Conservation (phyloP, 1,284 basidiomycete genomes). For the Pholiota adiposa region DNA sequence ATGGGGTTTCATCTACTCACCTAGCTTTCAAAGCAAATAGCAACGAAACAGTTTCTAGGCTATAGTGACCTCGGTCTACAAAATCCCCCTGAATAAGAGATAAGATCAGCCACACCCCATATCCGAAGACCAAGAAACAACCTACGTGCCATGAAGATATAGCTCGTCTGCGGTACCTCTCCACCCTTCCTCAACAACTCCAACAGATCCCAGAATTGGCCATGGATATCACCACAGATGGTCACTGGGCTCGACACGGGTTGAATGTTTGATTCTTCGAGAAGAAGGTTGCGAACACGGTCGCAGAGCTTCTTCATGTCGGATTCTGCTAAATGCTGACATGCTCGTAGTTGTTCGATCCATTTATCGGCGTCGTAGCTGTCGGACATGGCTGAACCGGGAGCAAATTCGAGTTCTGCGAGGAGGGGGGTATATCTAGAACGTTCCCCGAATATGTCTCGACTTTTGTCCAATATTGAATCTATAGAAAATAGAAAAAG, state of each 20-base stretch:
- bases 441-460: too few species aligned
- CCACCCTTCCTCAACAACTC: slow-evolving; percentile 93
- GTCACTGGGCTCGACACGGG: slow-evolving; percentile 75
- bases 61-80: slow-evolving; percentile 96
- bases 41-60: slow-evolving; percentile 93
- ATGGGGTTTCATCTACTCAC: slow-evolving; percentile 41
- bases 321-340: slow-evolving; percentile 86
- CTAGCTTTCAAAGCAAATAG: slow-evolving; percentile 90
- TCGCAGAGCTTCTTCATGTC: slow-evolving; percentile 94
- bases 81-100: slow-evolving; percentile 82
- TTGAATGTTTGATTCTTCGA: slow-evolving; percentile 96
- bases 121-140: slow-evolving; percentile 33
- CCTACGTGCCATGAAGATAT: slow-evolving; percentile 95
- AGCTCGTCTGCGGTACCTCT: slow-evolving; percentile 86
- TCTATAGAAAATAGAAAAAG: too few species aligned
- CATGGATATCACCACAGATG: slow-evolving; percentile 84
- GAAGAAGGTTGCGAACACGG: slow-evolving; percentile 80
- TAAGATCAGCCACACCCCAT: slow-evolving; percentile 27
- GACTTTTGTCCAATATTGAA: too few species aligned
- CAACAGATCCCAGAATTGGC: slow-evolving; percentile 95
- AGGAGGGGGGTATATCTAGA: too few species aligned
- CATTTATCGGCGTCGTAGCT: slow-evolving; percentile 68
- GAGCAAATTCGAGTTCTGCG: too few species aligned
- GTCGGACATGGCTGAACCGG: neutral
- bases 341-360: slow-evolving; percentile 82